phyloP scores from a whole-genome alignment of 495 filamentous ascomycete species.

The Penicillium pulvis region DNA sequence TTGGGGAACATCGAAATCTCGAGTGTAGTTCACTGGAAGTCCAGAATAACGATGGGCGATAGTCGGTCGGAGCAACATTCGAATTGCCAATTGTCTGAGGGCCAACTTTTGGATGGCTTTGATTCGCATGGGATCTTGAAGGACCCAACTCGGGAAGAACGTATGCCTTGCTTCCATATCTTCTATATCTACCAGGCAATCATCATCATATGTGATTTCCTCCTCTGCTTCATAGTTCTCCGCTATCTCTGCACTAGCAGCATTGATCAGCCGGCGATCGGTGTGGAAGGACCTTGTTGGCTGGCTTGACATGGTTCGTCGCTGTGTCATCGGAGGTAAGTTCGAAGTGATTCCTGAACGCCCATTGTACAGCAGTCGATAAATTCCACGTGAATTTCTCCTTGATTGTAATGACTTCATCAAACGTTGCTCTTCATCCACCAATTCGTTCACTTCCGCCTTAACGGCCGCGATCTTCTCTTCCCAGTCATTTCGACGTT shows the following conservation, averaged over 20 bases:
- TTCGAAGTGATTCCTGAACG: slow-evolving; percentile 24
- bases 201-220: slow-evolving; percentile 12
- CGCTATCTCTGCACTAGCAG: background rate
- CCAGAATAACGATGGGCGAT: slow-evolving; percentile 46
- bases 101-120: slow-evolving; percentile 48
- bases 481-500: slow-evolving; percentile 65
- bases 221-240: background rate
- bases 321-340: slow-evolving; percentile 10
- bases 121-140: slow-evolving; percentile 32
- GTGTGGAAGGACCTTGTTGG: slow-evolving; percentile 30
- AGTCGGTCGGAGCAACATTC: slow-evolving; percentile 41
- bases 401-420: slow-evolving; percentile 32
- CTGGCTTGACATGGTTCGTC: slow-evolving; percentile 13
- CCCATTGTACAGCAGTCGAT: slow-evolving; percentile 26
- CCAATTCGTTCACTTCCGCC: slow-evolving; percentile 45
- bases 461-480: slow-evolving; percentile 52
- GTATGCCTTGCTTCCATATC: slow-evolving; percentile 19
- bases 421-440: slow-evolving; percentile 45
- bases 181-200: slow-evolving; percentile 6
- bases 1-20: slow-evolving; percentile 29
- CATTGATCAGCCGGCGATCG: slow-evolving; percentile 13
- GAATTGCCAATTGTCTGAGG: slow-evolving; percentile 45
- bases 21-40: slow-evolving; percentile 35
- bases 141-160: slow-evolving; percentile 32
- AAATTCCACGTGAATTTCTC: slow-evolving; percentile 22